Base-by-base conservation (phyloP, 352 stramenopile species). In the Globisporangium radiosum region DNA sequence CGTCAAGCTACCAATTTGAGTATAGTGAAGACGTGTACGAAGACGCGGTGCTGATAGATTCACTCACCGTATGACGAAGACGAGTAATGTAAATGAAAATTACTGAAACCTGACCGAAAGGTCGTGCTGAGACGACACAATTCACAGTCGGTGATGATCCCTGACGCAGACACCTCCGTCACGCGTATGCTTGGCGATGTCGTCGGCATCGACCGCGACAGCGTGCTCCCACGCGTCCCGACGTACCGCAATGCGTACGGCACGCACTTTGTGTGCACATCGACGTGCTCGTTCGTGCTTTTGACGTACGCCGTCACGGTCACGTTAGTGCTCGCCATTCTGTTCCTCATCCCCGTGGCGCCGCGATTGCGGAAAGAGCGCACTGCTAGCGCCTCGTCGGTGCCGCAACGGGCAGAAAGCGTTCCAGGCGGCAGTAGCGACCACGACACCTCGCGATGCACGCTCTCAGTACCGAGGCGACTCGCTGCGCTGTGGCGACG, bases 171-270 rank as follows among this genome's bases (percentile, higher is more conserved):
- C 0, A 33, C 25, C 25, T 33, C 25, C 25, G 25, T 3, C 25
- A 33, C 25, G 25, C 25, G 25, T 33, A 33, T 33, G 25, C 25
- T 33, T 33, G 25, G 25, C 25, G 25, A 33, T 33, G 2, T 33
- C 25, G 25, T 33, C 3, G 52, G 45, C 53, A 59, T 57, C 47
- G 37, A 54, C 42, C 43, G 39, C 44, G 11, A 37, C 11, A 15
- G 36, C 17, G 9, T 64, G 43, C n/a, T 25, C 17, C 49, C 70
- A 17, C 55, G 66, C 2, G 62, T 72, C 9, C 61, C 47, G 10
- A 87, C 76, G 43, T 87, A 85, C 38, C 74, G 72, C 36, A 88
- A 82, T 62, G 78, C 59, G 15, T 87, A 86, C 53, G 81, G 81
- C 9, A 74, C 77, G 37, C 71, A 69, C 38, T 88, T 89, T 37